These are phyloP conservation scores for Candida verbasci DNA, from an alignment of 805 yeast species.

Conservation along the genomic window DNA sequence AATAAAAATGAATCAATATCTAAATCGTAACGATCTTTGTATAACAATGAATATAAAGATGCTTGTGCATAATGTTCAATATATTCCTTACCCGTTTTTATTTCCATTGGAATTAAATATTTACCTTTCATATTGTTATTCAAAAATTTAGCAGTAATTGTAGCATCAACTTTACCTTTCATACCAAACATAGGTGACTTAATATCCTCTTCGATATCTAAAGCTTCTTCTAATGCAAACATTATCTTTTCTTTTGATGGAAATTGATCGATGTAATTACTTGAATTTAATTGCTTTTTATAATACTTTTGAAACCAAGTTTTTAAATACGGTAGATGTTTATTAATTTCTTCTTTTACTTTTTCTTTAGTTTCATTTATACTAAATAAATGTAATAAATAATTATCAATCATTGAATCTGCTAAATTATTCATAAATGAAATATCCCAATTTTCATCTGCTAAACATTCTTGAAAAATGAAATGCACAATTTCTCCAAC, in stretches of 20 bases:
- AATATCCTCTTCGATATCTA: constrained; percentile 86
- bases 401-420: constrained; percentile 39
- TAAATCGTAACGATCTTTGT: constrained; percentile 74
- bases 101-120: constrained; percentile 73
- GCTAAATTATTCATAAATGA: constrained; percentile 33
- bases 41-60: constrained; percentile 69
- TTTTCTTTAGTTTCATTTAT: constrained; percentile 45
- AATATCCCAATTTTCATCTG: constrained; percentile 28
- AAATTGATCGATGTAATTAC: constrained; percentile 20
- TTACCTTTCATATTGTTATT: constrained; percentile 28
- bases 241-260: constrained; percentile 28
- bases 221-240: constrained; percentile 56
- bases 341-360: constrained; percentile 38
- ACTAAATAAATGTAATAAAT: constrained; percentile 49
- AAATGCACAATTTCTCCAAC: constrained; percentile 84
- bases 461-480: constrained; percentile 59
- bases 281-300: constrained; percentile 14
- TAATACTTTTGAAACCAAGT: constrained; percentile 50
- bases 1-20: constrained; percentile 62
- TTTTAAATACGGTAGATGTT: constrained; percentile 49
- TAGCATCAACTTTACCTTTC: constrained; percentile 86
- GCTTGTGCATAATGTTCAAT: constrained; percentile 83
- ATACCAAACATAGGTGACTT: constrained; percentile 91
- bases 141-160: constrained; percentile 56
- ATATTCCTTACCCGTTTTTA: constrained; percentile 76